These are phyloP conservation scores for Pharus latifolius DNA, from an alignment of 176 grass and related monocot species.

Conservation along the genomic window DNA sequence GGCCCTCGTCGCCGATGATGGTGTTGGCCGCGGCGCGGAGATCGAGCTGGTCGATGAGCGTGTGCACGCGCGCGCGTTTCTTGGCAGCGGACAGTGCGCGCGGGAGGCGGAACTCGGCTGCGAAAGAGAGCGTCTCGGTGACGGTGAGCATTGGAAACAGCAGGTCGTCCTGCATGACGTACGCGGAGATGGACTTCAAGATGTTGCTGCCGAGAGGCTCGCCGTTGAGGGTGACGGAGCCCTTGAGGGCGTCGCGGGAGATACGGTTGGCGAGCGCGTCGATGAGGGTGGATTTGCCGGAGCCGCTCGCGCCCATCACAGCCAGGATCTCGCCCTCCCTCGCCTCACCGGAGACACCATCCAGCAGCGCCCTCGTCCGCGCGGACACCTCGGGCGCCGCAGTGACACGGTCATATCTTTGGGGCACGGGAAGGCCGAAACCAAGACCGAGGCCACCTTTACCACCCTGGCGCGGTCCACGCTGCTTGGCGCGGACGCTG, in stretches of 20 bases:
- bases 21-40: constrained; percentile 54
- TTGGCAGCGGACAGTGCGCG: constrained; percentile 45
- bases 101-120: constrained; percentile 93
- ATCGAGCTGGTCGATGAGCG: constrained; percentile 85
- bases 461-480: not conserved
- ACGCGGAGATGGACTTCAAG: constrained; percentile 73
- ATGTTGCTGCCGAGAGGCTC: constrained; percentile 46
- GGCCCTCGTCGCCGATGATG: constrained; percentile 94
- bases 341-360: constrained; percentile 62
- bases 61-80: constrained; percentile 70
- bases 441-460: no score
- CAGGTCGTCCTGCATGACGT: constrained; percentile 98
- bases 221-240: constrained; percentile 63
- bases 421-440: not conserved
- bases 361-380: constrained; percentile 42
- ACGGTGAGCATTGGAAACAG: constrained; percentile 95
- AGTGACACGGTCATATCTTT: constrained; percentile 5
- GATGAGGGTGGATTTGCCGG: constrained; percentile 94
- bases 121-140: constrained; percentile 80
- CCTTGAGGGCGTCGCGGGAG: constrained; percentile 59
- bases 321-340: constrained; percentile 75
- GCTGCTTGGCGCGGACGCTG: constrained; percentile 38
- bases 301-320: constrained; percentile 82
- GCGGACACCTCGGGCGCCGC: constrained; percentile 10
- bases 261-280: constrained; percentile 89